Evolutionary conservation across 225 moss, liverwort and hornwort species (phyloP).

Genomic region (Ulota crispa): DNA sequence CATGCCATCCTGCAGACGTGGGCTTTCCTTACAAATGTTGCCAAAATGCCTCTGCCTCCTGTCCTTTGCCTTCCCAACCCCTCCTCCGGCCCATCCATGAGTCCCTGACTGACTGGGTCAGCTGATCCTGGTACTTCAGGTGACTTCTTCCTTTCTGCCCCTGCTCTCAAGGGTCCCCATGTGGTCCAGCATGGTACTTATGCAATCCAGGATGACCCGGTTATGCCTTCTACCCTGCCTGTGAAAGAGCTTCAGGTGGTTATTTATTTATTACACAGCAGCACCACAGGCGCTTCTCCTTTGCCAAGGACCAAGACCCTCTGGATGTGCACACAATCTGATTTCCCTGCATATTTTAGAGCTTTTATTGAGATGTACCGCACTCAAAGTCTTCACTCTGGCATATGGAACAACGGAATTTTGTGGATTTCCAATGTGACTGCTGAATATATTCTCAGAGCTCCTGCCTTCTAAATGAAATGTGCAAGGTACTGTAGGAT

Average conservation of each 20-base stretch:
- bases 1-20: not conserved
- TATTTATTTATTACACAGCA: no score
- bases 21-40: not conserved
- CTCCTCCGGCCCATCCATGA: no score
- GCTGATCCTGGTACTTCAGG: conserved; percentile 14
- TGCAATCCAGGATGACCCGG: not conserved
- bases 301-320: not conserved
- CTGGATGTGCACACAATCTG: not conserved
- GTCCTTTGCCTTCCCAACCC: no score
- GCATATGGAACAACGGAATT: not conserved
- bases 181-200: not conserved
- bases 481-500: not conserved
- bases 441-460: not conserved
- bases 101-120: not conserved
- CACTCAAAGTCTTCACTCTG: not conserved
- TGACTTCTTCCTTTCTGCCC: conserved; percentile 14
- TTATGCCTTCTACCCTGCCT: not conserved
- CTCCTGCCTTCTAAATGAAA: accelerated
- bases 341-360: not conserved
- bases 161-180: not conserved
- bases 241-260: not conserved
- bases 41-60: not conserved
- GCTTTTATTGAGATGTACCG: not conserved
- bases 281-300: not conserved
- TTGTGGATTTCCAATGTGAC: conserved; percentile 12